Evolutionary conservation across 805 yeast genomes (phyloP).

Genomic region (Zygoascus flipseniorum): DNA sequence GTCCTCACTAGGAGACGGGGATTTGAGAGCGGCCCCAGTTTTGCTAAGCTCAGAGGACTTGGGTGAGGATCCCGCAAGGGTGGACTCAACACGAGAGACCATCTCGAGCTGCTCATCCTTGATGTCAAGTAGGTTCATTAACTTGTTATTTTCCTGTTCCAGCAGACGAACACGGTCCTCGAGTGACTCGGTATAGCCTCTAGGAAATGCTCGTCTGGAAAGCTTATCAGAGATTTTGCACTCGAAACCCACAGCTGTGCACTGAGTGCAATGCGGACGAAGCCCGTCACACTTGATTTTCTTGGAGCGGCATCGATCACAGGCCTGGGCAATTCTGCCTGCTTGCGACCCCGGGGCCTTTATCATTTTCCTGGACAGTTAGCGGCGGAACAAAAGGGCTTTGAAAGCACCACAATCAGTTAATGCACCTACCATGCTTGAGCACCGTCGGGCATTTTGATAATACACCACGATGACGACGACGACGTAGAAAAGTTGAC

Average conservation of each 20-base stretch:
- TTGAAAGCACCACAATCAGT: neutral
- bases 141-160: conserved; percentile 68
- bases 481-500: too few relatives aligned
- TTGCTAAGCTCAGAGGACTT: neutral
- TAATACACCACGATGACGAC: too few relatives aligned
- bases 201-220: conserved; percentile 79
- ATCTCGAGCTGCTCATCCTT: conserved; percentile 55
- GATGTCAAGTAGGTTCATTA: conserved; percentile 53
- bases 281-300: conserved; percentile 65
- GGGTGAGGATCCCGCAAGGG: neutral
- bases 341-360: conserved; percentile 58
- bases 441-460: conserved; percentile 33
- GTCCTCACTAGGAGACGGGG: neutral
- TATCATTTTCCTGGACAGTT: conserved; percentile 40
- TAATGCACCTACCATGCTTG: conserved; percentile 27
- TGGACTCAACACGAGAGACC: conserved; percentile 24
- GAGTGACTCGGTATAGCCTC: conserved; percentile 85
- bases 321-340: conserved; percentile 79
- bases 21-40: neutral
- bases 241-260: conserved; percentile 77
- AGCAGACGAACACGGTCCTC: conserved; percentile 84
- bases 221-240: conserved; percentile 83
- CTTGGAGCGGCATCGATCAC: conserved; percentile 80
- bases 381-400: neutral
- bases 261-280: conserved; percentile 62